Evolutionary conservation across 176 grass and related monocot genomes (phyloP), one percentile per base, ranked within the genome.

Genomic region (Secale cereale): DNA sequence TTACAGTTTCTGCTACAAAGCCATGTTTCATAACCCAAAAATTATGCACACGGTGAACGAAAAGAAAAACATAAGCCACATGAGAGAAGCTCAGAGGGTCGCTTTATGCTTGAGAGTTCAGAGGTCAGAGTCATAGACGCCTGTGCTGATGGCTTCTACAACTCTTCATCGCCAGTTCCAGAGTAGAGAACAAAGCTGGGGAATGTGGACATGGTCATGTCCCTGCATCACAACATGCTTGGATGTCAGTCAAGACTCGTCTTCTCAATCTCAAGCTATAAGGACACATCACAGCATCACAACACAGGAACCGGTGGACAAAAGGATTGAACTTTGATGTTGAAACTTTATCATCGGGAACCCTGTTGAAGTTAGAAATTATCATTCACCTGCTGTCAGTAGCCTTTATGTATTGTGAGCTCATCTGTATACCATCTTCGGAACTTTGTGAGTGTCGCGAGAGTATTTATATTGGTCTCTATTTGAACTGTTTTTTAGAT

Each of bases 131-230:
- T n/a, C n/a, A n/a, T n/a, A n/a, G n/a, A n/a, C n/a, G n/a, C n/a
- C n/a, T n/a, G n/a, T 15, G 19, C 63, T 19, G 83, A 39, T 50
- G 40, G 60, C 46, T 77, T 70, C 88, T 41, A 89, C 74, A 91
- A 89, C 64, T 88, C 85, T 54, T 90, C 87, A 8, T 94, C 91
- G 74, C 70, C 81, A 26, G 75, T 62, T 87, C 35, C 88, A 33
- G 86, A 87, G 46, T 46, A 77, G 40, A 92, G 45, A 73, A 97
- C 85, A 77, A 97, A 97, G 77, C 89, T 94, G 2, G 92, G 92
- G 81, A 97, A 92, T 11, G 66, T 1, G 0, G 4, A 29, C 83
- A 76, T 85, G 4, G 89, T 97, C 83, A 97, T 92, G 78, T 94
- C 89, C 82, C 94, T 97, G 72, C 64, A 79, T 57, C 54, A n/a